Percentiles rank a stretch among this genome's conserved stretches.
phyloP scores from a whole-genome alignment of 352 stramenopile genomes.

The Halophytophthora batemanensis region DNA sequence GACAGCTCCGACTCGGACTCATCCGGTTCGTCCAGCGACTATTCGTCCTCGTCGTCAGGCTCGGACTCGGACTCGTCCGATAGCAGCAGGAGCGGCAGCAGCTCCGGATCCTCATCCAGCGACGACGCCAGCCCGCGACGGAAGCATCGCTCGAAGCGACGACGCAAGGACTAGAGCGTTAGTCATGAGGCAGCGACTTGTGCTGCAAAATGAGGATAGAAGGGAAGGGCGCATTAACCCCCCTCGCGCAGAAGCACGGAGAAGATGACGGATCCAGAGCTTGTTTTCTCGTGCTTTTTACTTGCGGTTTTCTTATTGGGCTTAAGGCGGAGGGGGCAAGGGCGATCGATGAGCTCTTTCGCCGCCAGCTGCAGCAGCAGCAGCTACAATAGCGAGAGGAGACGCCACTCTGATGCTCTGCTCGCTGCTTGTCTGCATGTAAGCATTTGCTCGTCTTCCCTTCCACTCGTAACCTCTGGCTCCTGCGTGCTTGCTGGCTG shows the following conservation, averaged over 20 bases:
- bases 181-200: neutral
- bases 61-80: conserved; percentile 6
- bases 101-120: conserved; percentile 23
- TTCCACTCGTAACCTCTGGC: neutral
- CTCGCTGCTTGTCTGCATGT: neutral
- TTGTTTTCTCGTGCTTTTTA: too few species aligned
- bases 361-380: neutral
- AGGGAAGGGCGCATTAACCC: neutral
- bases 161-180: conserved; percentile 30
- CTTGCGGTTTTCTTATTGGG: too few species aligned
- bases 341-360: too few species aligned
- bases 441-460: neutral
- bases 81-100: conserved; percentile 29
- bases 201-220: conserved; percentile 3
- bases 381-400: neutral
- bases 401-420: neutral
- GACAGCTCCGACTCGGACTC: conserved; percentile 20
- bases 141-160: conserved; percentile 34
- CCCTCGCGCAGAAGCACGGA: too few species aligned
- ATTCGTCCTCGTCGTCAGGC: conserved; percentile 10
- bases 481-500: neutral
- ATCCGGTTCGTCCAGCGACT: conserved; percentile 17
- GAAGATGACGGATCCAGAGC: too few species aligned
- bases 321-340: too few species aligned
- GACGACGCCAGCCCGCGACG: conserved; percentile 23